Conservation (phyloP, 2,329 filamentous ascomycete species). For the Phoma sp. region DNA sequence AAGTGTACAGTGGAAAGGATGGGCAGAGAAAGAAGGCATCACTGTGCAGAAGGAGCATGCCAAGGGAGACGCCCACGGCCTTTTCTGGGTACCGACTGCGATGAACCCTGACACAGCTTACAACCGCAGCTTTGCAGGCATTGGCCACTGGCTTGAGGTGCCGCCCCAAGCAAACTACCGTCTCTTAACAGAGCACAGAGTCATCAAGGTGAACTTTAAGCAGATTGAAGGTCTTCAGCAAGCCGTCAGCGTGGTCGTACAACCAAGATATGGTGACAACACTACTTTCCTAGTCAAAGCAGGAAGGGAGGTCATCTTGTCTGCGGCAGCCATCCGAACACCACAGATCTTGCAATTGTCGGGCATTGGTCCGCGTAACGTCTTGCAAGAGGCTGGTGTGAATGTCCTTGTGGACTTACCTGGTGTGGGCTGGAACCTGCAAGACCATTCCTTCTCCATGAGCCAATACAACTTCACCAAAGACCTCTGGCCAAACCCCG, state of each 20-base stretch:
- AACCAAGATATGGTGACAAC: constrained; percentile 7
- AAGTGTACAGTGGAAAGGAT: constrained; percentile 2
- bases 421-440: constrained; percentile 38
- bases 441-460: constrained; percentile 28
- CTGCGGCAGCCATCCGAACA: constrained; percentile 64
- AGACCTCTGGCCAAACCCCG: constrained; percentile 5
- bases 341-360: constrained; percentile 69
- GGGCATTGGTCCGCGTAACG: constrained; percentile 57
- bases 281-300: constrained; percentile 17
- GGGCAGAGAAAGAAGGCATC: not conserved
- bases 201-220: constrained; percentile 26
- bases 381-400: constrained; percentile 23
- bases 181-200: constrained; percentile 30
- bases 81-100: constrained; percentile 7
- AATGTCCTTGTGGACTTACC: constrained; percentile 25
- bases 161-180: constrained; percentile 37
- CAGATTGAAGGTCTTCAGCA: not conserved
- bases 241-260: constrained; percentile 29
- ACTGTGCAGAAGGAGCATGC: constrained; percentile 1
- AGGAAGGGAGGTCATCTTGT: constrained; percentile 61
- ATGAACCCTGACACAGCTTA: constrained; percentile 38
- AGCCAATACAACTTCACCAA: constrained; percentile 2
- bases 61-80: constrained; percentile 1
- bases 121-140: constrained; percentile 31
- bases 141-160: constrained; percentile 39